A percentile compares a stretch with the other conserved stretches of the same genome.
Conservation (phyloP, 805 yeast species). For the Ogataea haglerorum region DNA sequence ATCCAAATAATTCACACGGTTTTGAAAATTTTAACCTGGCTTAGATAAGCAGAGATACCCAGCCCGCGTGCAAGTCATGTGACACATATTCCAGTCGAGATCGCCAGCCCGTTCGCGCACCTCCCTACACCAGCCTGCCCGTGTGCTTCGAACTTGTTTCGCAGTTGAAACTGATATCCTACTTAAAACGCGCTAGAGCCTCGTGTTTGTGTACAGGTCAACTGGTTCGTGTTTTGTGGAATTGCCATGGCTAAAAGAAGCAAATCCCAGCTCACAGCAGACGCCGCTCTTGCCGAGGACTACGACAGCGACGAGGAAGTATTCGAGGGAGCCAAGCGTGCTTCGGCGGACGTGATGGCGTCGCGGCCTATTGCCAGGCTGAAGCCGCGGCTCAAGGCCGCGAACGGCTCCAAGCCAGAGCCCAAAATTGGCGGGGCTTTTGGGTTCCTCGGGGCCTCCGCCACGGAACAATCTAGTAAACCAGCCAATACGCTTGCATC, state of each 20-base stretch:
- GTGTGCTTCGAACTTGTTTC: constrained; percentile 2
- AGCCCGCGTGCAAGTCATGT: constrained; percentile 6
- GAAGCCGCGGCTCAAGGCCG: constrained; percentile 33
- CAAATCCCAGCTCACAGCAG: constrained; percentile 58
- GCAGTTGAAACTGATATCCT: constrained; percentile 4
- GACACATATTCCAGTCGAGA: neutral
- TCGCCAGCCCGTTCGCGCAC: neutral
- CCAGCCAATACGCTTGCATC: constrained; percentile 5
- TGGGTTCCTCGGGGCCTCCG: constrained; percentile 7
- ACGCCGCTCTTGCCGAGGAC: constrained; percentile 32
- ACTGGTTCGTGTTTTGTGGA: constrained; percentile 8
- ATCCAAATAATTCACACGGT: constrained; percentile 5
- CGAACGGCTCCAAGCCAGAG: constrained; percentile 9
- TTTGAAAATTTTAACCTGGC: constrained; percentile 9
- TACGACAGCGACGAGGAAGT: constrained; percentile 36
- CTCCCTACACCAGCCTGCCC: constrained; percentile 3
- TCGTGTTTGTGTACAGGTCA: constrained; percentile 10
- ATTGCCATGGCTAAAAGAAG: constrained; percentile 48
- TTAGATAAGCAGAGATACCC: constrained; percentile 1
- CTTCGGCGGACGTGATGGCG: constrained; percentile 62
- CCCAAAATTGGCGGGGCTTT: constrained; percentile 15
- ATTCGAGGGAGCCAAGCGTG: constrained; percentile 37
- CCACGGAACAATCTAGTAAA: neutral
- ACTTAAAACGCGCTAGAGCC: constrained; percentile 9
- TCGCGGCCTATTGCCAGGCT: constrained; percentile 67